Conservation (phyloP, 2,329 filamentous ascomycete genomes). For the Ascochyta koolunga region DNA sequence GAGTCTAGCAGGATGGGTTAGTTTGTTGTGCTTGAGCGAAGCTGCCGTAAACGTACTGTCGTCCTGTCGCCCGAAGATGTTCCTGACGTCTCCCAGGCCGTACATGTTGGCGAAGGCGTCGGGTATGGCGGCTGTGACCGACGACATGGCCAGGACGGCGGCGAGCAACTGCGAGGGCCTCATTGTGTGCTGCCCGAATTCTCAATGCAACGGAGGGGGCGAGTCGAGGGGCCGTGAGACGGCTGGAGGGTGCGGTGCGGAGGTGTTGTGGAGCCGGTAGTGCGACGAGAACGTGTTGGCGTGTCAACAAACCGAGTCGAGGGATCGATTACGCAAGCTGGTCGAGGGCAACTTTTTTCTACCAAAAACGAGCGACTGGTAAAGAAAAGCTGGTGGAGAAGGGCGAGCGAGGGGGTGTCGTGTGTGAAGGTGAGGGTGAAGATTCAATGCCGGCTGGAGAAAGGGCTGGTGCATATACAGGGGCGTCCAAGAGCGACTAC, state of each 20-base stretch:
- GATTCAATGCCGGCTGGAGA: conserved; percentile 7
- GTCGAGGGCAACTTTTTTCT: conserved; percentile 20
- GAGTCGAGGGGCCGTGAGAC: conserved; percentile 11
- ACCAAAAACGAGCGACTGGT: conserved; percentile 47
- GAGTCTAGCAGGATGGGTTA: conserved; percentile 10
- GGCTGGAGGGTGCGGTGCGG: conserved; percentile 24
- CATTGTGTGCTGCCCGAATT: conserved; percentile 30
- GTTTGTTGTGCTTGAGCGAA: not conserved
- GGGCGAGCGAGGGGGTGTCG: not conserved
- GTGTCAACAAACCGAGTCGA: conserved; percentile 35
- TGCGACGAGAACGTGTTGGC: conserved; percentile 31
- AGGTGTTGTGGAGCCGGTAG: conserved; percentile 25
- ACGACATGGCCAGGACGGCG: conserved; percentile 46
- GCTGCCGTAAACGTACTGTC: conserved; percentile 24
- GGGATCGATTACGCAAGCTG: conserved; percentile 19
- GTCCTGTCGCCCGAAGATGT: conserved; percentile 41
- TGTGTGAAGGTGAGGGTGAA: not conserved
- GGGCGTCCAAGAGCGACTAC: conserved; percentile 11
- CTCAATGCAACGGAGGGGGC: conserved; percentile 4
- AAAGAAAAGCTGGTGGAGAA: conserved; percentile 25
- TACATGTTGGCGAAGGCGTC: conserved; percentile 42
- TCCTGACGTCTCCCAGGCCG: conserved; percentile 34
- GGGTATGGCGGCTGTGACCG: conserved; percentile 42
- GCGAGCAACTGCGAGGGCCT: conserved; percentile 48
- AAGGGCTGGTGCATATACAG: conserved; percentile 18